Percentiles rank a stretch among this genome's conserved stretches.
phyloP scores from a whole-genome alignment of 805 yeast genomes.

The Naumovozyma castellii region DNA sequence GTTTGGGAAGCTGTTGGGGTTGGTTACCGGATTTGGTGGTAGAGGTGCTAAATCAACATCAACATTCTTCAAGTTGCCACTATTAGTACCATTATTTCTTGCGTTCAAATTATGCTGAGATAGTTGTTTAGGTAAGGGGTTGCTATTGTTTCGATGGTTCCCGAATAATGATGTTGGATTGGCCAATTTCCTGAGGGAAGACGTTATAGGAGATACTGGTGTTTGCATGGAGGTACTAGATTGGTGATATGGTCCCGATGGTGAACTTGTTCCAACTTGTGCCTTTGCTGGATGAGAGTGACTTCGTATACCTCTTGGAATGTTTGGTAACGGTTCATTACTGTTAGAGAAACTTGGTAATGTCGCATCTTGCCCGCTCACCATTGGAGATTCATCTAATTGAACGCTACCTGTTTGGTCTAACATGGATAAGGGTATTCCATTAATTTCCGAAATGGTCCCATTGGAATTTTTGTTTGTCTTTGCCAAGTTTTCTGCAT shows the following conservation, averaged over 20 bases:
- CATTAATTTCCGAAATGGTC: constrained; percentile 47
- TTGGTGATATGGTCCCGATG: not conserved
- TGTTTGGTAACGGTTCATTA: no score
- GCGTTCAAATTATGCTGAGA: not conserved
- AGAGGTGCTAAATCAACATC: not conserved
- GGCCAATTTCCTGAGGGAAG: not conserved
- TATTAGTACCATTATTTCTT: not conserved
- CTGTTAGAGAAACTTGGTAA: no score
- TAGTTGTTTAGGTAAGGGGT: not conserved
- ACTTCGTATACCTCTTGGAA: no score
- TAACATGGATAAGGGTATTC: constrained; percentile 60
- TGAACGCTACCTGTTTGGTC: constrained; percentile 70
- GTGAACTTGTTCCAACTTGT: not conserved
- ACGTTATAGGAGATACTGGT: constrained; percentile 1
- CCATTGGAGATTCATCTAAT: constrained; percentile 1
- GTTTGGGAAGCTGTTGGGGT: not conserved
- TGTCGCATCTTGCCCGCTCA: no score
- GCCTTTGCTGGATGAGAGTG: no score
- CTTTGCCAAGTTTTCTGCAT: constrained; percentile 24
- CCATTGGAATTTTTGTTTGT: constrained; percentile 16
- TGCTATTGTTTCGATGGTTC: not conserved
- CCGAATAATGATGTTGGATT: constrained; percentile 1
- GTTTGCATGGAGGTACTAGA: not conserved
- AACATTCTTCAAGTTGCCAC: constrained; percentile 1
- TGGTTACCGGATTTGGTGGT: not conserved